These are phyloP conservation scores for Trichoderma sp. DNA, from an alignment of 2,329 filamentous ascomycete species.

Conservation along the genomic window DNA sequence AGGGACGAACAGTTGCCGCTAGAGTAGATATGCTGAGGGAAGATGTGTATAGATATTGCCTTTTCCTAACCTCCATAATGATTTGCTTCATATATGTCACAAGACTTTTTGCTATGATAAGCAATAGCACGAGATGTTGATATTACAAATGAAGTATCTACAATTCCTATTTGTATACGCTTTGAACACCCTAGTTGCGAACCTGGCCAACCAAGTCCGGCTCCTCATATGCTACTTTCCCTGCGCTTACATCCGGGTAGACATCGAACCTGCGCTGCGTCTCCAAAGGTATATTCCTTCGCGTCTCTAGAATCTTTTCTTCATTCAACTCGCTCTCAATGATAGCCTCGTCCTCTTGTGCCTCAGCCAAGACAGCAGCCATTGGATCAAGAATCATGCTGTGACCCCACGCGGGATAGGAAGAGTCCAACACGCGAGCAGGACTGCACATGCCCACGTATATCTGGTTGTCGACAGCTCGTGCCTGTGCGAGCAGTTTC, in stretches of 20 bases:
- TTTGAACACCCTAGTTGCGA: not conserved
- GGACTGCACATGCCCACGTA: constrained; percentile 93
- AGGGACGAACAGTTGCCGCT: not conserved
- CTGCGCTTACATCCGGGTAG: constrained; percentile 83
- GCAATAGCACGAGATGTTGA: not conserved
- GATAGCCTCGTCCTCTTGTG: constrained; percentile 75
- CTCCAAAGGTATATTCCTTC: constrained; percentile 81
- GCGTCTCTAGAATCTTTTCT: constrained; percentile 69
- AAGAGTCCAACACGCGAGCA: constrained; percentile 72
- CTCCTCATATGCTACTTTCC: constrained; percentile 31
- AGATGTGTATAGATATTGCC: not conserved
- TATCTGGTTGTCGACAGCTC: constrained; percentile 90
- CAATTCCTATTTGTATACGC: not conserved
- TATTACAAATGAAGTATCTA: not conserved
- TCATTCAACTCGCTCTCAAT: constrained; percentile 71
- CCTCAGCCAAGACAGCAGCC: constrained; percentile 74
- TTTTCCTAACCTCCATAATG: not conserved
- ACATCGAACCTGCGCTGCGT: constrained; percentile 90
- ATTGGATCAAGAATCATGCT: constrained; percentile 86
- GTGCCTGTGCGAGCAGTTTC: constrained; percentile 76
- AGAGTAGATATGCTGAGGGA: not conserved
- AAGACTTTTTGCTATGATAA: not conserved
- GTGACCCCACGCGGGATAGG: constrained; percentile 91
- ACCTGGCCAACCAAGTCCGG: not conserved
- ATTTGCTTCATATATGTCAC: not conserved